Base-by-base conservation (phyloP, 106 monocot genomes). In the Dactylorhiza incarnata region DNA sequence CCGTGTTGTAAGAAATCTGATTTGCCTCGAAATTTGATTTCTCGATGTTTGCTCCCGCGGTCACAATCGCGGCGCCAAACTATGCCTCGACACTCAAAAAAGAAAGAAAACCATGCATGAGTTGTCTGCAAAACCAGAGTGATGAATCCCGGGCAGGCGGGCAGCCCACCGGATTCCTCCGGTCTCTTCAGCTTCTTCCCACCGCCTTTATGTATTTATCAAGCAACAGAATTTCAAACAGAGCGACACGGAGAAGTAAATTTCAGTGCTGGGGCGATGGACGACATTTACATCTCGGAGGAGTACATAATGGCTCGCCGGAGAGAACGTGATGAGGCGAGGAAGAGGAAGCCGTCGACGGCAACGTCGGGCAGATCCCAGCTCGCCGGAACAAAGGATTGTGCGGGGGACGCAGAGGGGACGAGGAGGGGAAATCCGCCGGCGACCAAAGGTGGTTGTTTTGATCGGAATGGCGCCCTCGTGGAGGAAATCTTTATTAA, bases 301-400 rank as follows among this genome's bases (percentile, higher is more conserved):
- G 69, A 69, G n/a, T 69, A 69, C 69, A 46, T 69, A 17, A n/a
- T 46, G 22, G 69, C 69, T 7, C 69, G 69, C 45, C 69, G 69
- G 17, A 45, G 69, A 69, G 69, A 69, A n/a, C 69, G 45, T 1
- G 11, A 16, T 22, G 69, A 69, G 69, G 69, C 69, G 69, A 45
- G 46, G 69, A 58, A 22, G 37, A 37, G 22, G 20, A 69, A 45
- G 45, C 45, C 17, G n/a, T 12, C 59, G 45, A 25, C 2, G 15
- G 45, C 9, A n/a, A 6, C 17, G 8, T 7, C 13, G 16, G 19
- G 17, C 3, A 69, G 69, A 45, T 16, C 69, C 9, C 37, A 37
- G 37, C 26, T 37, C 66, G 69, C 17, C 69, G 69, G 45, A 15
- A 45, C 12, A 69, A 46, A 25, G 69, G 46, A 69, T 13, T 44